Conservation (phyloP, 768 basidiomycete species). For the Leccinum longicurvipes region DNA sequence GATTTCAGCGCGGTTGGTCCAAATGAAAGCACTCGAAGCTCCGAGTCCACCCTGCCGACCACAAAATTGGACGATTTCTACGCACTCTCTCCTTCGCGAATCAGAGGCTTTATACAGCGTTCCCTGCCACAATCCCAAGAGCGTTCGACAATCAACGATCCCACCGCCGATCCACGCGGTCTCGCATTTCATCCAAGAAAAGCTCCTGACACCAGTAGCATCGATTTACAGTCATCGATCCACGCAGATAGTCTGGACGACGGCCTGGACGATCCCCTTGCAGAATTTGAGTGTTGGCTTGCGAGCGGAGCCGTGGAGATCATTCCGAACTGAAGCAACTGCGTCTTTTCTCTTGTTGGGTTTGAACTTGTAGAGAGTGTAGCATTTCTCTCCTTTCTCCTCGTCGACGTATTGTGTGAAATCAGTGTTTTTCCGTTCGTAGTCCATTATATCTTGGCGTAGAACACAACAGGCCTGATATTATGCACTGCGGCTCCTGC, state of each 20-base stretch:
- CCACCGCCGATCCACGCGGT: neutral
- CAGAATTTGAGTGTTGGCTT: conserved; percentile 68
- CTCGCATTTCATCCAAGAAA: neutral
- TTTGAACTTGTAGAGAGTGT: neutral
- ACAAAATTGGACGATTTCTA: conserved; percentile 6
- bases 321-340: conserved; percentile 23
- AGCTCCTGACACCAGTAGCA: neutral
- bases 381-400: neutral
- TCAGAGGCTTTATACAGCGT: conserved; percentile 19
- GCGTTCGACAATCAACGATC: neutral
- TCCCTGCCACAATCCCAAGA: neutral
- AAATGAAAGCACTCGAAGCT: neutral
- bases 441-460: neutral
- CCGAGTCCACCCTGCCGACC: neutral
- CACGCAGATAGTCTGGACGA: conserved; percentile 3
- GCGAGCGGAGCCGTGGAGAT: conserved; percentile 62
- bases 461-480: neutral
- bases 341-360: neutral
- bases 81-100: conserved; percentile 25
- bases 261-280: conserved; percentile 47
- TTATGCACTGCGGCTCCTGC: neutral
- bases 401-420: neutral
- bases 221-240: neutral
- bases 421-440: neutral
- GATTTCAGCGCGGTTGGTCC: neutral